A percentile compares a stretch with the other conserved stretches of the same genome.
phyloP scores from a whole-genome alignment of 306 rosid species.

The Ammopiptanthus mongolicus region DNA sequence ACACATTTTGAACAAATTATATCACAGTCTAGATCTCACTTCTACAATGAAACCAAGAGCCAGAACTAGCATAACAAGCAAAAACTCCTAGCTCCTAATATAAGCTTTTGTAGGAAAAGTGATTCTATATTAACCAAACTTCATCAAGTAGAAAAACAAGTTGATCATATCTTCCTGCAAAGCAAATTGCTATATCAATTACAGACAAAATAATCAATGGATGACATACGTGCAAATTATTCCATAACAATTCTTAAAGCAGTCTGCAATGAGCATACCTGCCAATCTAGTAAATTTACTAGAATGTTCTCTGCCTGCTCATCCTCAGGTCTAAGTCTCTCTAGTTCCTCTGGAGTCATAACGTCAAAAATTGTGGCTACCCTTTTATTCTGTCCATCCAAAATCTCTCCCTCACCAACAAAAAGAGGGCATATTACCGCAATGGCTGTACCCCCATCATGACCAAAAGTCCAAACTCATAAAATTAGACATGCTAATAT shows the following conservation, averaged over 20 bases:
- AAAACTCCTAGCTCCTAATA: background rate
- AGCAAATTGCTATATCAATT: background rate
- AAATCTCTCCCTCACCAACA: conserved; percentile 55
- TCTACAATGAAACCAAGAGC: background rate
- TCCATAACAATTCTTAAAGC: background rate
- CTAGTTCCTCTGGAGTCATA: conserved; percentile 58
- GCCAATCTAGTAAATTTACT: conserved; percentile 85
- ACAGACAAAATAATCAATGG: background rate
- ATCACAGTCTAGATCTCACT: background rate
- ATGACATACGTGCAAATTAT: background rate
- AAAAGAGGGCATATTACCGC: conserved; percentile 63
- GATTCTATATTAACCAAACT: background rate
- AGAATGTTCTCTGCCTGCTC: conserved; percentile 56
- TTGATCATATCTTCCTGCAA: background rate
- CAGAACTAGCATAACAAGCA: background rate
- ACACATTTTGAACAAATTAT: background rate
- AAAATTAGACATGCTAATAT: background rate
- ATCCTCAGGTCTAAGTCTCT: conserved; percentile 47
- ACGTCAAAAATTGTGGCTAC: conserved; percentile 65
- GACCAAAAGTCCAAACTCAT: conserved; percentile 22
- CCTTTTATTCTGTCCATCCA: conserved; percentile 42
- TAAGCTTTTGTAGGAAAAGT: background rate
- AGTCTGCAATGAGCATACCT: conserved; percentile 45
- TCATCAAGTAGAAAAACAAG: background rate
- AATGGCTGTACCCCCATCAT: conserved; percentile 44